Percentiles rank a stretch among this genome's conserved stretches.
phyloP scores from a whole-genome alignment of 257 asterid genomes.

The Fraxinus cuspidata region DNA sequence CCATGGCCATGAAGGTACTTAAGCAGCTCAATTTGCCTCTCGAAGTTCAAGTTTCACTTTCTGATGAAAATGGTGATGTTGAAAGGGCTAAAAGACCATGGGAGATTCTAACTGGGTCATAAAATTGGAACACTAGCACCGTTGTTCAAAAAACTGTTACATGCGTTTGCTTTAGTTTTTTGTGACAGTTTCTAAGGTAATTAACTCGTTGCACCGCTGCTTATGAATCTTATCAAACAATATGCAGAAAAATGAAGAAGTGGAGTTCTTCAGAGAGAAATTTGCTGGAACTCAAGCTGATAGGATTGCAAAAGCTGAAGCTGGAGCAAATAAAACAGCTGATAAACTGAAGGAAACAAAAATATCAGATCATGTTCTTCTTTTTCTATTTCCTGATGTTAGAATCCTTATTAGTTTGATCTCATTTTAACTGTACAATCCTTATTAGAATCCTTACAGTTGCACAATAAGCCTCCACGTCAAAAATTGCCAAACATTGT shows the following conservation, averaged over 20 bases:
- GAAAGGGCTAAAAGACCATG: slow-evolving; percentile 83
- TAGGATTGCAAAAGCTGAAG: slow-evolving; percentile 53
- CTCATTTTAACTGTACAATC: background rate
- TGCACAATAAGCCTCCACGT: too few species aligned
- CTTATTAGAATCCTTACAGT: too few species aligned
- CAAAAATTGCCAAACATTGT: too few species aligned
- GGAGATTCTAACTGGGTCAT: slow-evolving; percentile 83
- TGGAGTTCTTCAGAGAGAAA: slow-evolving; percentile 52
- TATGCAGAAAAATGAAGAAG: slow-evolving; percentile 81
- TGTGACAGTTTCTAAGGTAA: background rate
- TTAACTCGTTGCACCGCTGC: slow-evolving; percentile 19
- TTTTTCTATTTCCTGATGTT: background rate
- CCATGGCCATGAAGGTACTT: slow-evolving; percentile 57
- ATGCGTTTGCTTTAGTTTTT: slow-evolving; percentile 4
- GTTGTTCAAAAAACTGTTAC: slow-evolving; percentile 82
- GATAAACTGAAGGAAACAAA: slow-evolving; percentile 63
- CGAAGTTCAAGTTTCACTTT: slow-evolving; percentile 58
- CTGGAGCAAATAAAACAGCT: slow-evolving; percentile 58
- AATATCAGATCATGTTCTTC: slow-evolving; percentile 58
- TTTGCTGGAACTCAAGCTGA: slow-evolving; percentile 98
- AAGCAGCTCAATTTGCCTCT: slow-evolving; percentile 86
- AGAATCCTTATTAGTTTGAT: too few species aligned
- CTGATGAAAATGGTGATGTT: slow-evolving; percentile 64
- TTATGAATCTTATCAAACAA: slow-evolving; percentile 27
- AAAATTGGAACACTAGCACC: slow-evolving; percentile 82